These are phyloP conservation scores for Oxyria digyna DNA, from an alignment of 148 eudicot species.

Conservation along the genomic window DNA sequence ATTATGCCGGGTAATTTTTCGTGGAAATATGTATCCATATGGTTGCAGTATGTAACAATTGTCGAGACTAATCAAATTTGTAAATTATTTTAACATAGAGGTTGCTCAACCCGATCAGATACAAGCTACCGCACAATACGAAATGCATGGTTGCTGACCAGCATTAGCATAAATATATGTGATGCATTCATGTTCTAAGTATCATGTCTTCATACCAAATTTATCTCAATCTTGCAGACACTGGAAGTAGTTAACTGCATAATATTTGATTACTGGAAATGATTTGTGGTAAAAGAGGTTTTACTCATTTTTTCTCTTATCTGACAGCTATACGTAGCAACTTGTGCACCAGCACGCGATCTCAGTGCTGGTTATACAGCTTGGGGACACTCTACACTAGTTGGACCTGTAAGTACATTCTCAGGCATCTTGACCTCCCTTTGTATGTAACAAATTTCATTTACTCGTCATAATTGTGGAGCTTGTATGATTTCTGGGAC, in stretches of 20 bases:
- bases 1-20: not conserved
- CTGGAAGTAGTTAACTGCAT: not conserved
- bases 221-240: no score
- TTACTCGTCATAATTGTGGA: not conserved
- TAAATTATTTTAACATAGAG: not conserved
- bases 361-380: slow-evolving; percentile 74
- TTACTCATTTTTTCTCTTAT: not conserved
- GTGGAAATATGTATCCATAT: no score
- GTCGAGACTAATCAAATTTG: not conserved
- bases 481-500: slow-evolving; percentile 7
- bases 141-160: not conserved
- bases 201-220: not conserved
- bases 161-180: not conserved
- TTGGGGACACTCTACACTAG: slow-evolving; percentile 92
- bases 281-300: not conserved
- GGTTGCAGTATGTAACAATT: no score
- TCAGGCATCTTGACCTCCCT: not conserved
- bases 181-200: not conserved
- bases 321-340: slow-evolving; percentile 66
- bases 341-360: slow-evolving; percentile 94
- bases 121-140: not conserved
- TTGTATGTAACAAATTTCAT: not conserved
- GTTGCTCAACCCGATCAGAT: not conserved
- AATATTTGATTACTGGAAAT: not conserved
- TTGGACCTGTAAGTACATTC: slow-evolving; percentile 76